These are phyloP conservation scores for Penicillium parvum DNA, from an alignment of 495 filamentous ascomycete species.

Conservation along the genomic window DNA sequence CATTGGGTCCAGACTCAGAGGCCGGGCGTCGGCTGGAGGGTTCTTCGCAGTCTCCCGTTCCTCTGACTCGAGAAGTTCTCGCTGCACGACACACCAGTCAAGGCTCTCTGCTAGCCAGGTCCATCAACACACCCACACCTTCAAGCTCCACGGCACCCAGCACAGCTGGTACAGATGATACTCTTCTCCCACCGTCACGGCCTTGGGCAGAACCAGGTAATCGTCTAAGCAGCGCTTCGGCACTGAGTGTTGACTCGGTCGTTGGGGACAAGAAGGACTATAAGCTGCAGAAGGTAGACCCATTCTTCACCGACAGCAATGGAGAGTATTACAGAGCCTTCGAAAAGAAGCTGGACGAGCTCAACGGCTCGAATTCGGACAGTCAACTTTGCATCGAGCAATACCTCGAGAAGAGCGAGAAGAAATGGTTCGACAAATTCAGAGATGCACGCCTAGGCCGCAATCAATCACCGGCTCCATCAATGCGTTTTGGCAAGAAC, in stretches of 20 bases:
- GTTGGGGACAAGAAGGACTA: slow-evolving; percentile 60
- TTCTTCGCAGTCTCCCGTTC: slow-evolving; percentile 3
- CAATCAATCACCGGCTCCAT: slow-evolving; percentile 44
- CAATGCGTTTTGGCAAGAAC: slow-evolving; percentile 33
- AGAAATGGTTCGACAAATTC: slow-evolving; percentile 64
- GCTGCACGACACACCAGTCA: slow-evolving; percentile 29
- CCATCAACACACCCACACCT: slow-evolving; percentile 16
- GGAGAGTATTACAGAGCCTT: slow-evolving; percentile 60
- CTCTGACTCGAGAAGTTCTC: slow-evolving; percentile 18
- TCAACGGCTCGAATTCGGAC: slow-evolving; percentile 55
- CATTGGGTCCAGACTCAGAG: slow-evolving; percentile 36
- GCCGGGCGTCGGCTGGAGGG: slow-evolving; percentile 23
- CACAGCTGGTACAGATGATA: slow-evolving; percentile 41
- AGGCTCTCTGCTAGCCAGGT: slow-evolving; percentile 21
- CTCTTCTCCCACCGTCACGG: slow-evolving; percentile 27
- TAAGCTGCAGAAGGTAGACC: slow-evolving; percentile 64
- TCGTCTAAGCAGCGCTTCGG: slow-evolving; percentile 42
- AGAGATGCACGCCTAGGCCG: slow-evolving; percentile 53
- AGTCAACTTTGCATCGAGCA: slow-evolving; percentile 63
- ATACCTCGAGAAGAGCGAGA: slow-evolving; percentile 63
- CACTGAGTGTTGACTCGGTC: slow-evolving; percentile 51
- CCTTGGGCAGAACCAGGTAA: slow-evolving; percentile 34
- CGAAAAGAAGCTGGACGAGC: slow-evolving; percentile 53
- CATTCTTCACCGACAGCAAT: slow-evolving; percentile 65
- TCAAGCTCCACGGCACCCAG: slow-evolving; percentile 26